Base-by-base conservation (phyloP, 2,329 filamentous ascomycete genomes). In the Alternaria conjuncta region DNA sequence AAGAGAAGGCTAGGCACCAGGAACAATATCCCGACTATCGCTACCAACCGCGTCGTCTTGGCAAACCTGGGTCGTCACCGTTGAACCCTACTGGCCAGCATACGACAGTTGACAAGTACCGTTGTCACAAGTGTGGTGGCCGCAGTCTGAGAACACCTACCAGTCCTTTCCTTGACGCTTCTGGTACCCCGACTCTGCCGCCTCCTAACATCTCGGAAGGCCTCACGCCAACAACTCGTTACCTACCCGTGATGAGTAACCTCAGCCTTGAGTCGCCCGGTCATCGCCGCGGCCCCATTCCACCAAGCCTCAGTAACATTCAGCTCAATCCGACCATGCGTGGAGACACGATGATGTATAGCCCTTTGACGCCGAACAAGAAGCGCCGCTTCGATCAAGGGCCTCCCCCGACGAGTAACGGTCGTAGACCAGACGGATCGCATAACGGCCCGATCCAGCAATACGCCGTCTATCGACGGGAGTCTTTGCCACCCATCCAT, bases 1-100 rank as follows among this genome's bases (percentile, higher is more conserved):
- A 97, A 82, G 96, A 98, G 80, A 98, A 98, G 84, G 85, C 89
- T 65, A 90, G 92, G 18, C 96, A 99, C 79, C 90, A 93, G 75
- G 89, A 90, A 67, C 92, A 94, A 81, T 97, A 97, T 78, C 96
- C 96, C 3, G 91, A 93, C 69, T 99, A 99, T 81, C 90, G 94
- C 67, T 99, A 98, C 78, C 93, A 97, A 78, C 96, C 96, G 36
- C 90, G 92, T 56, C 82, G 83, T 13, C 71, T 78, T 59, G 81
- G 77, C 20, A 80, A 75, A 61, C 79, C 61, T 76, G 83, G 69
- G n/a, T 79, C 78, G 13, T 79, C 82, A 3, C 76, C 75, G 21
- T 73, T 75, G 43, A 75, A 75, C 45, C 69, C 73, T 13, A 65
- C 66, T 12, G 72, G 71, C 30, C 73, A 78, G 43, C 76, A 79